Evolutionary conservation across 768 basidiomycete species (phyloP).

Genomic region (Boletellus ananas): DNA sequence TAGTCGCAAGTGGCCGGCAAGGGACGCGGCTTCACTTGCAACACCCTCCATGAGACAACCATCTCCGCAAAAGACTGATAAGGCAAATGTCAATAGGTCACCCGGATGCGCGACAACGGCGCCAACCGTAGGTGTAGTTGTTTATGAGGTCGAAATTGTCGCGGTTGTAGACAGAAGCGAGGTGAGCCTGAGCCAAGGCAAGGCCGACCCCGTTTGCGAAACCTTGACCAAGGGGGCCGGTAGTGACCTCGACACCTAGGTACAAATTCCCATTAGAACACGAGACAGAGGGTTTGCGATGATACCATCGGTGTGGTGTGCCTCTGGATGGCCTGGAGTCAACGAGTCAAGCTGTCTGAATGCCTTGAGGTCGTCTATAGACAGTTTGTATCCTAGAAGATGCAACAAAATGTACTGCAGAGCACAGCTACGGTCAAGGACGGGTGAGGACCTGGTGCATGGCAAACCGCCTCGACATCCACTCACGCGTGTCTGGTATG

Average conservation of each 20-base stretch:
- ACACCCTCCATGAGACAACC: conserved; percentile 98
- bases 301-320: conserved; percentile 60
- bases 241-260: conserved; percentile 82
- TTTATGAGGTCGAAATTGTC: conserved; percentile 75
- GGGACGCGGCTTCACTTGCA: conserved; percentile 84
- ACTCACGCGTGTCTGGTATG: conserved; percentile 67
- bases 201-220: conserved; percentile 92
- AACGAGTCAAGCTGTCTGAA: conserved; percentile 90
- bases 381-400: conserved; percentile 86
- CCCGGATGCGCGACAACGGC: background rate
- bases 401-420: conserved; percentile 92
- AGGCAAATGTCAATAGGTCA: conserved; percentile 3
- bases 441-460: conserved; percentile 1
- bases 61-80: conserved; percentile 82
- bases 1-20: conserved; percentile 91
- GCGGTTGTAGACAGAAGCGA: conserved; percentile 88
- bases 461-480: background rate
- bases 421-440: conserved; percentile 60
- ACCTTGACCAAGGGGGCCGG: conserved; percentile 93
- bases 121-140: conserved; percentile 83
- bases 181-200: conserved; percentile 89
- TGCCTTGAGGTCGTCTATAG: conserved; percentile 86
- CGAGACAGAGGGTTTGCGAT: background rate
- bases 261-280: conserved; percentile 6
- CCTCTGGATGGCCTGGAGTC: conserved; percentile 93